Evolutionary conservation across 2,329 filamentous ascomycete species (phyloP), one percentile per base, ranked within the genome.

Genomic region (Cladophialophora carrionii): DNA sequence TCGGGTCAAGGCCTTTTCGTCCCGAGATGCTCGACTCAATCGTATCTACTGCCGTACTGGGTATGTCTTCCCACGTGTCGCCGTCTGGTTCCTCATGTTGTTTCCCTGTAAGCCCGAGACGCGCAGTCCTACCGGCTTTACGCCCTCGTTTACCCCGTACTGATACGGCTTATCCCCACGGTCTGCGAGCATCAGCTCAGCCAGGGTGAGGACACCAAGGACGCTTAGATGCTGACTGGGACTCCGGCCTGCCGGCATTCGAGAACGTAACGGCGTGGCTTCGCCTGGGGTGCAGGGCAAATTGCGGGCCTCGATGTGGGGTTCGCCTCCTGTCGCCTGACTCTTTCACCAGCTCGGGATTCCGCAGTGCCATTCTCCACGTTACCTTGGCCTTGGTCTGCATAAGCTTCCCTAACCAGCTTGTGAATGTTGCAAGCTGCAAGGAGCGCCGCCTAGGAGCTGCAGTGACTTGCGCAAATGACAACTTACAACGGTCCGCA

Each of bases 401-500:
- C 48, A 51, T 51, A 29, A 43, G 37, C 37, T 6, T 43, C 37
- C 37, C 17, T 43, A 43, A 8, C 14, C 37, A 43, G n/a, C 37
- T 43, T 14, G 3, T 43, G 4, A 17, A 43, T 43, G 48, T 29
- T 58, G 56, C 17, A 51, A 31, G 56, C 46, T n/a, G 43, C 26
- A 24, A 58, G n/a, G 12, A 49, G 29, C 31, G 37, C 20, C 43
- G 20, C 51, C 20, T 7, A 54, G 8, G 59, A 31, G 32, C 22
- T 37, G 48, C 52, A 24, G 20, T 32, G 52, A 31, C 14, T 51
- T 32, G 57, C 53, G 46, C 57, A 57, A 57, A 69, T 69, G 67
- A 61, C 67, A 41, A 62, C 64, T 26, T 66, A 55, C 46, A 64
- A 53, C 31, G 56, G 49, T 37, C 58, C 46, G 26, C 67, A 64